Evolutionary conservation across 352 stramenopile genomes (phyloP).

Genomic region (Globisporangium okanoganense): DNA sequence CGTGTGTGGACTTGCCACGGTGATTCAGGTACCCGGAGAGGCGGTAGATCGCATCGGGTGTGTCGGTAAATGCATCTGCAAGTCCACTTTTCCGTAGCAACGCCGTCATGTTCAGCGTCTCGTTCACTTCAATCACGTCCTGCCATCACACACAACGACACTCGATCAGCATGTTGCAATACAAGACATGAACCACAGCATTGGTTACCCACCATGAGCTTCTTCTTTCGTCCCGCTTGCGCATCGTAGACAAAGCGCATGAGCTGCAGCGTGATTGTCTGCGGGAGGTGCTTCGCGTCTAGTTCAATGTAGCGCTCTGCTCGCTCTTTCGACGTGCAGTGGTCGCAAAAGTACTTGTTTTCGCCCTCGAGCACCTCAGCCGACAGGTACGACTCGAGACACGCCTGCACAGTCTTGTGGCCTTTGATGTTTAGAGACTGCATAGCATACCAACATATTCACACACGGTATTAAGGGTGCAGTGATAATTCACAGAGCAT

Average conservation of each 20-base stretch:
- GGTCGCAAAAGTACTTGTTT: constrained; percentile 86
- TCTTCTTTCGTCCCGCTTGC: constrained; percentile 72
- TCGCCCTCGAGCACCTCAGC: constrained; percentile 76
- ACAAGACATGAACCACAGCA: background rate
- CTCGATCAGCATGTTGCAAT: background rate
- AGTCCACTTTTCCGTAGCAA: constrained; percentile 45
- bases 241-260: constrained; percentile 87
- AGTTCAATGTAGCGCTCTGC: constrained; percentile 74
- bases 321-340: constrained; percentile 71
- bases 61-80: constrained; percentile 30
- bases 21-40: constrained; percentile 81
- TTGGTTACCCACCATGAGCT: constrained; percentile 56
- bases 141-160: constrained; percentile 16
- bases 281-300: constrained; percentile 44
- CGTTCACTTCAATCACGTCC: constrained; percentile 82
- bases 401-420: constrained; percentile 66
- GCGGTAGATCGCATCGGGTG: constrained; percentile 50
- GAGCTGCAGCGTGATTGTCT: constrained; percentile 76
- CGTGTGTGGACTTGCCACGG: constrained; percentile 73
- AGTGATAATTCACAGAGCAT: background rate
- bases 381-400: constrained; percentile 66
- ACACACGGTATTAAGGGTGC: background rate
- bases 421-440: constrained; percentile 85
- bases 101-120: constrained; percentile 77
- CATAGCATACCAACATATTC: background rate